Evolutionary conservation across 331 rosid genomes (phyloP), one percentile per base, ranked within the genome.

Genomic region (Telfairia occidentalis): DNA sequence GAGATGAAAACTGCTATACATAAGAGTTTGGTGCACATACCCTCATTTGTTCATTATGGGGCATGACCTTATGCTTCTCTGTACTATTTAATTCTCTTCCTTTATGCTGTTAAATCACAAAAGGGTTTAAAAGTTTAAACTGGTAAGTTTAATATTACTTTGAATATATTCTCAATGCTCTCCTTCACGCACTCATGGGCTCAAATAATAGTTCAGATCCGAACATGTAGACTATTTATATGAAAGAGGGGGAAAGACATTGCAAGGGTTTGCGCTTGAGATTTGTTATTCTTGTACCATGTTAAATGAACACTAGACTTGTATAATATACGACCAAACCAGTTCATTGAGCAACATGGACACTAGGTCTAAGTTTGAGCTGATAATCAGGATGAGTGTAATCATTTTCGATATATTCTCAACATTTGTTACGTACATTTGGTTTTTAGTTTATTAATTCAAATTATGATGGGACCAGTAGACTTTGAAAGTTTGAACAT

Each of bases 401-500:
- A 24, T 57, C 13, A 12, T 57, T 28, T 26, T 12, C 64, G 16
- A 11, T 11, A 28, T 57, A 57, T 26, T 57, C 12, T 57, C 37
- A 57, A 10, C 37, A 32, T 13, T 5, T 60, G 37, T 60, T 32
- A 12, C 73, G 43, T 26, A 69, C 26, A 69, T 24, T 69, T 69
- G 74, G 26, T 42, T 45, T 43, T 69, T 5, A 50, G 15, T 34
- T 19, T 40, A 42, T 40, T 69, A 42, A 26, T 45, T 69, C 37
- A 40, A 43, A 42, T 69, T 16, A 45, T 28, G 37, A 43, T 26
- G 19, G 35, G 50, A 24, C 57, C 38, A 43, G 1, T 46, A 26
- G 26, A 69, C 55, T 65, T 38, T 29, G 74, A 69, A 69, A 69
- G 38, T 65, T 38, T 29, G 74, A 69, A 69, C 55, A 23, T 69